Conservation (phyloP, 2,329 filamentous ascomycete genomes). For the Mollisiaceae sp. region DNA sequence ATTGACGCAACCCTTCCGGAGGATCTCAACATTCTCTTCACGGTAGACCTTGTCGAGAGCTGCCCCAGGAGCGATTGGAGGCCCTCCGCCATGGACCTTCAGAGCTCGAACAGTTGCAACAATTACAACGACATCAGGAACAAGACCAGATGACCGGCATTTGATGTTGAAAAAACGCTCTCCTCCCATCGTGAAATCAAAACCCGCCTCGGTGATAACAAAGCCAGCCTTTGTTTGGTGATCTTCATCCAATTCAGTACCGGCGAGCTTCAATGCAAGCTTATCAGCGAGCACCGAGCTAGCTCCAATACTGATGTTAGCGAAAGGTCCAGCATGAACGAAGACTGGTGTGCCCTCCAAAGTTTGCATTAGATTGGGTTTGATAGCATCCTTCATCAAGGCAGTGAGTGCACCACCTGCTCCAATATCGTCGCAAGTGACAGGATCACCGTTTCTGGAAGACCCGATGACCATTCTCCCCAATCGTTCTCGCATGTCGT, state of each 20-base stretch:
- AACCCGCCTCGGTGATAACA: constrained; percentile 95
- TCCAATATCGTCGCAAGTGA: constrained; percentile 95
- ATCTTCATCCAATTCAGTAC: constrained; percentile 91
- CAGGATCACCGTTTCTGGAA: constrained; percentile 82
- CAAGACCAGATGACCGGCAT: constrained; percentile 90
- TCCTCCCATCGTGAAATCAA: constrained; percentile 99
- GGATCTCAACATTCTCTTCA: constrained; percentile 90
- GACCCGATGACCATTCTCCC: constrained; percentile 95
- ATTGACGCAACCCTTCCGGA: constrained; percentile 91
- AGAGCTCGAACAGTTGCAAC: constrained; percentile 94
- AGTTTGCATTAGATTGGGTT: constrained; percentile 98
- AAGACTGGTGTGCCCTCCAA: constrained; percentile 97
- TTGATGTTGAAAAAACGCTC: constrained; percentile 99
- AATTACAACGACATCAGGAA: constrained; percentile 91
- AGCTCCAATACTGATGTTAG: constrained; percentile 97
- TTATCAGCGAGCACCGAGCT: constrained; percentile 95
- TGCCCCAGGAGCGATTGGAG: constrained; percentile 88
- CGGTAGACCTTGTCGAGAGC: constrained; percentile 87
- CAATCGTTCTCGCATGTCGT: constrained; percentile 90
- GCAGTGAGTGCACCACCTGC: constrained; percentile 90
- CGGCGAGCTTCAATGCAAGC: constrained; percentile 92
- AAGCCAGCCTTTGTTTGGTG: constrained; percentile 84
- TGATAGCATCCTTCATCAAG: constrained; percentile 97
- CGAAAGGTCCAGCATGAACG: constrained; percentile 96
- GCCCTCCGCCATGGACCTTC: constrained; percentile 95